These are phyloP conservation scores for Xylaria cubensis DNA, from an alignment of 495 filamentous ascomycete species.

Conservation along the genomic window DNA sequence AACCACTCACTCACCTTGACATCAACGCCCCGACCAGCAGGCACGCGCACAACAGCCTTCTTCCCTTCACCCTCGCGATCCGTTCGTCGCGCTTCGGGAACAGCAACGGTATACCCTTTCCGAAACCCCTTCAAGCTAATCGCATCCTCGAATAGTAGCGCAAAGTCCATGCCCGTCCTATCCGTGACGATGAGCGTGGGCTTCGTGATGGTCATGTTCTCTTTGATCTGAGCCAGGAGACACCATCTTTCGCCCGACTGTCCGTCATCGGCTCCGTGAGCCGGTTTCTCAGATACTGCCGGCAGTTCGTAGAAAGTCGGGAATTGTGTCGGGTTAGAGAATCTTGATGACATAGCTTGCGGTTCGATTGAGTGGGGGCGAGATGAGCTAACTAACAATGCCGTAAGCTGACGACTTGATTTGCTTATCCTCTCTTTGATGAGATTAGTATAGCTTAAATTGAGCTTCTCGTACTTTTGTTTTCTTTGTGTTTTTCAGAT, in stretches of 20 bases:
- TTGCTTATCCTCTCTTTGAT: neutral
- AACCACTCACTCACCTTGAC: conserved; percentile 29
- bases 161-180: conserved; percentile 40
- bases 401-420: too few species aligned
- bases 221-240: conserved; percentile 51
- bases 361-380: neutral
- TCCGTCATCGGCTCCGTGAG: neutral
- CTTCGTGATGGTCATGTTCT: conserved; percentile 57
- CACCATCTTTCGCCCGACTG: conserved; percentile 30
- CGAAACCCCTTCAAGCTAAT: conserved; percentile 33
- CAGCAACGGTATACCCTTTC: conserved; percentile 43
- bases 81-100: conserved; percentile 41
- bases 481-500: neutral
- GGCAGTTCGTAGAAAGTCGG: conserved; percentile 37
- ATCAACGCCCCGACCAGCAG: conserved; percentile 26
- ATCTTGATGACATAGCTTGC: conserved; percentile 12
- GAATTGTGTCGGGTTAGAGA: conserved; percentile 32
- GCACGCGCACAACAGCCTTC: conserved; percentile 45
- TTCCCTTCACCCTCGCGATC: conserved; percentile 42
- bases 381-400: neutral
- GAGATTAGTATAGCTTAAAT: neutral
- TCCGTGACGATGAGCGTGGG: conserved; percentile 52
- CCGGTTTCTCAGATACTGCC: neutral
- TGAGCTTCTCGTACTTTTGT: too few species aligned
- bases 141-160: conserved; percentile 42